Evolutionary conservation across 208 protist species (phyloP).

Genomic region (Porcisia deanei): DNA sequence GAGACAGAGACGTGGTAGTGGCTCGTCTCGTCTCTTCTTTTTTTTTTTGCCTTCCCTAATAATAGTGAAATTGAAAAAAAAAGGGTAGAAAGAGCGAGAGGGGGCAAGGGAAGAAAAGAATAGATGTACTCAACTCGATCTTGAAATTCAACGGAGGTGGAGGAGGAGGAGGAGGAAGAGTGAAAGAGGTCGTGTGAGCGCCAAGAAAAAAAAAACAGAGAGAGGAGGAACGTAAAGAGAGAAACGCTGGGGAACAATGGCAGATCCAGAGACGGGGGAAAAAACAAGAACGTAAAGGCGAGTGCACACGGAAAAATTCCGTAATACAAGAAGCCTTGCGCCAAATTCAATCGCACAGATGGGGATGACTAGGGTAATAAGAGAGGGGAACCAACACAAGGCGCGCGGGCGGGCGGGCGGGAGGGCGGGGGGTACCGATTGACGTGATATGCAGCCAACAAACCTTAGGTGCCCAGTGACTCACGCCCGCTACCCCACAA

Average conservation of each 20-base stretch:
- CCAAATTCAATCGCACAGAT: too few species aligned
- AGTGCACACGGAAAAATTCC: too few species aligned
- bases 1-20: neutral
- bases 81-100: neutral
- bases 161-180: neutral
- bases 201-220: neutral
- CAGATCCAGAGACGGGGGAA: neutral
- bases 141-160: too few species aligned
- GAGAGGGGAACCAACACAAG: too few species aligned
- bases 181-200: neutral
- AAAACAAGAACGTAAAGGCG: neutral
- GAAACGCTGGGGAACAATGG: neutral
- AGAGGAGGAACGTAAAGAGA: neutral
- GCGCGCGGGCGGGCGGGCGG: too few species aligned
- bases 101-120: too few species aligned
- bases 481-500: neutral
- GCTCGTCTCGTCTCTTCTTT: neutral
- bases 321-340: too few species aligned
- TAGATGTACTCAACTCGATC: neutral
- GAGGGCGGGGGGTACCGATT: neutral
- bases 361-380: neutral
- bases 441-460: neutral
- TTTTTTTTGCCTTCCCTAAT: neutral
- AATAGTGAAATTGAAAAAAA: neutral
- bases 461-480: neutral